Evolutionary conservation across 768 basidiomycete genomes (phyloP).

Genomic region (Lentinula boryana): DNA sequence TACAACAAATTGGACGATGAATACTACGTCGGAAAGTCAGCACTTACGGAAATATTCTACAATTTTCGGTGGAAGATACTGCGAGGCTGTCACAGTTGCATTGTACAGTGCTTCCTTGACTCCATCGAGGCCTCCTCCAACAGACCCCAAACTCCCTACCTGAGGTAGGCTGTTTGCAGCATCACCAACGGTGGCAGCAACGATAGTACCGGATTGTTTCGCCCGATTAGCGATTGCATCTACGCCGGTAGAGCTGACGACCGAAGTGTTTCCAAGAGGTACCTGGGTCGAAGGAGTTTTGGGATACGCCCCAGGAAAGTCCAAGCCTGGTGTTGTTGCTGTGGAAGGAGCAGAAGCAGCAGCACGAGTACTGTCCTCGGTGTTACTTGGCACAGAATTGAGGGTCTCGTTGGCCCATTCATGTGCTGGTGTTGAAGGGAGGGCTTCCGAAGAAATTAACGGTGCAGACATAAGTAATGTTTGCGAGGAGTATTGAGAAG

Average conservation of each 20-base stretch:
- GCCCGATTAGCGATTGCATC: background rate
- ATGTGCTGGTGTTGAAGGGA: background rate
- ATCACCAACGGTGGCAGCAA: background rate
- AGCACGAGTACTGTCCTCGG: background rate
- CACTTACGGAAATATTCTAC: slow-evolving; percentile 12
- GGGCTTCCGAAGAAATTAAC: background rate
- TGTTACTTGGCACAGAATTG: background rate
- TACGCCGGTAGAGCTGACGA: no score
- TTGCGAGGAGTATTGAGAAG: background rate
- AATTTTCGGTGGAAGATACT: slow-evolving; percentile 14
- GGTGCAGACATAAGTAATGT: background rate
- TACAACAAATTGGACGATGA: no score
- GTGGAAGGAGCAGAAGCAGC: background rate
- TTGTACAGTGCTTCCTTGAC: slow-evolving; percentile 15
- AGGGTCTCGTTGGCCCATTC: slow-evolving; percentile 1
- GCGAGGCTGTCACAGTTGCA: slow-evolving; percentile 15
- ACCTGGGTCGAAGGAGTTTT: background rate
- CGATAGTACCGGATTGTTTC: background rate
- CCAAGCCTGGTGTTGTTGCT: background rate
- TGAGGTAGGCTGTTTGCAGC: background rate
- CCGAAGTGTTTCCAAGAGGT: background rate
- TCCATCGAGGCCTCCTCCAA: slow-evolving; percentile 7
- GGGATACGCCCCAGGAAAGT: slow-evolving; percentile 2
- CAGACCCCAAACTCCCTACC: no score
- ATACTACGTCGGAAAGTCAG: background rate